Conservation (phyloP, 1,284 basidiomycete species). For the Microstroma glucosiphilum region DNA sequence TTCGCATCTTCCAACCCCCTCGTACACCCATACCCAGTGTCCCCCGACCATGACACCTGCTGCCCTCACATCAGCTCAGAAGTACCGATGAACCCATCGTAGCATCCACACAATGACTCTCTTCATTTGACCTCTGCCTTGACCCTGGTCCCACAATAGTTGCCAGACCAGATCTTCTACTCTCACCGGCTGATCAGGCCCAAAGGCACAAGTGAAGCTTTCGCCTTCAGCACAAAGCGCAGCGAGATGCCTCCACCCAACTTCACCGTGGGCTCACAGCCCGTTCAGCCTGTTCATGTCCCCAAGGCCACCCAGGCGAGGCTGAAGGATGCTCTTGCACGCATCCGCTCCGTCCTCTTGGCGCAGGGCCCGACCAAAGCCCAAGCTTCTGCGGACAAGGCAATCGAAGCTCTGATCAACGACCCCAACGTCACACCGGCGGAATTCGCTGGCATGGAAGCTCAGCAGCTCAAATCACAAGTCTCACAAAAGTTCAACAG, state of each 20-base stretch:
- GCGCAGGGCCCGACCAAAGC: constrained; percentile 1
- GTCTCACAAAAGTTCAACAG: constrained; percentile 27
- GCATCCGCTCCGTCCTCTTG: constrained; percentile 6
- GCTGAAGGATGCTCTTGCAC: constrained; percentile 9
- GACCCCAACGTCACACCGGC: neutral
- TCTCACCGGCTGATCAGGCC: too few species aligned
- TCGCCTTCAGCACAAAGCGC: too few species aligned
- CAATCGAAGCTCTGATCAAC: constrained; percentile 7
- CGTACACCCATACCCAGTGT: too few species aligned
- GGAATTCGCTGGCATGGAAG: neutral
- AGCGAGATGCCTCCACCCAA: neutral
- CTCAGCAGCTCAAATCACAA: constrained; percentile 24
- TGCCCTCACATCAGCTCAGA: too few species aligned
- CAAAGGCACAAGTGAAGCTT: too few species aligned
- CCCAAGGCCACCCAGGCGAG: constrained; percentile 2
- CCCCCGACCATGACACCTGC: too few species aligned
- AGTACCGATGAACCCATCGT: too few species aligned
- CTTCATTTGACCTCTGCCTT: too few species aligned
- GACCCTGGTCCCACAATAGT: too few species aligned
- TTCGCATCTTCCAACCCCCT: too few species aligned
- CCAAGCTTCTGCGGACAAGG: neutral
- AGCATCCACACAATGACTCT: too few species aligned
- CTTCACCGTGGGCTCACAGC: neutral
- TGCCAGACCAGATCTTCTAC: too few species aligned
- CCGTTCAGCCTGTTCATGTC: neutral